A percentile compares a stretch with the other conserved stretches of the same genome.
Evolutionary conservation across 2,329 filamentous ascomycete species (phyloP).

Genomic region (Paecilomyces sp.): DNA sequence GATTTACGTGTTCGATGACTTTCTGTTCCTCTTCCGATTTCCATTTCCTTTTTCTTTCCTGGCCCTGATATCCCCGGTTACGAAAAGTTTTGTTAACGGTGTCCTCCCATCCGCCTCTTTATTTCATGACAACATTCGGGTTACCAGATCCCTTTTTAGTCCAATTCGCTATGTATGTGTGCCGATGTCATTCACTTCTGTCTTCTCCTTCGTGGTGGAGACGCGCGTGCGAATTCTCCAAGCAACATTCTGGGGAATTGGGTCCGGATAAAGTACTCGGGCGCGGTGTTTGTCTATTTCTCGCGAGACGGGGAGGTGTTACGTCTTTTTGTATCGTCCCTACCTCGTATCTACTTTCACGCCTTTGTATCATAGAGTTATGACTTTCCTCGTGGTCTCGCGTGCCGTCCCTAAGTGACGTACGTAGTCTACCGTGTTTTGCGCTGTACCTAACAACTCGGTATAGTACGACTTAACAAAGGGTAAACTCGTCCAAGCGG

Average conservation of each 20-base stretch:
- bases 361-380: slow-evolving; percentile 24
- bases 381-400: slow-evolving; percentile 13
- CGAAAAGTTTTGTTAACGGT: slow-evolving; percentile 26
- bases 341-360: slow-evolving; percentile 15
- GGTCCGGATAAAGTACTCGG: slow-evolving; percentile 8
- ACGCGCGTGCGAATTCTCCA: slow-evolving; percentile 1
- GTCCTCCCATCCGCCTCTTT: slow-evolving; percentile 21
- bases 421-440: background rate
- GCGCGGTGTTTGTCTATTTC: slow-evolving; percentile 3
- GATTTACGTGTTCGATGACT: slow-evolving; percentile 12
- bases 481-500: background rate
- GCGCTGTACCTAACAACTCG: background rate
- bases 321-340: slow-evolving; percentile 5
- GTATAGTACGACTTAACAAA: background rate
- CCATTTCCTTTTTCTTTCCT: slow-evolving; percentile 16
- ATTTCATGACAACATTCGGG: slow-evolving; percentile 24
- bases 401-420: background rate
- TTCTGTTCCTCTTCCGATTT: slow-evolving; percentile 12
- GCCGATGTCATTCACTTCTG: background rate
- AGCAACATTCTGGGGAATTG: background rate
- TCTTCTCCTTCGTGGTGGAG: slow-evolving; percentile 6
- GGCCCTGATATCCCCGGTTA: slow-evolving; percentile 37
- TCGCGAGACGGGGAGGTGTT: slow-evolving; percentile 11
- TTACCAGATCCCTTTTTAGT: slow-evolving; percentile 6
- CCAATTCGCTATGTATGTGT: slow-evolving; percentile 3